These are phyloP conservation scores for Phytopythium litorale DNA, from an alignment of 352 stramenopile species.

Conservation along the genomic window DNA sequence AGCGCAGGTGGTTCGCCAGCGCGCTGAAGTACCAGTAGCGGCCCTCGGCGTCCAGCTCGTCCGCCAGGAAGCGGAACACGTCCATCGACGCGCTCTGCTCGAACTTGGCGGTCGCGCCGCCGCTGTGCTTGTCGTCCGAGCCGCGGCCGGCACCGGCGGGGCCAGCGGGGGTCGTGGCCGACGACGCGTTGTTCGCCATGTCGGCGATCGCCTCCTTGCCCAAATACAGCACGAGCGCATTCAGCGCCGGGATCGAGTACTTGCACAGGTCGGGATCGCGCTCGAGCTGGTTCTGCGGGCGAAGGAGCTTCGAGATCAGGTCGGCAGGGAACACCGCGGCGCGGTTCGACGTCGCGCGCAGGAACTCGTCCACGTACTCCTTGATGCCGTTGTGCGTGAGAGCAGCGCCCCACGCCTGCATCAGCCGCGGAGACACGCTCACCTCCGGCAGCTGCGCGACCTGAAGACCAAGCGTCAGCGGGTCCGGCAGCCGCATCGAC, in stretches of 20 bases:
- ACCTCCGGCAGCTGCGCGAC: conserved; percentile 97
- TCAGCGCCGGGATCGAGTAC: conserved; percentile 93
- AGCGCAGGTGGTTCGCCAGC: conserved; percentile 98
- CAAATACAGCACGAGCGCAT: conserved; percentile 84
- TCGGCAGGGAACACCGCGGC: conserved; percentile 87
- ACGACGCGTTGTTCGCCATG: conserved; percentile 50
- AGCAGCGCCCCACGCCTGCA: conserved; percentile 93
- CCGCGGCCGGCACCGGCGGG: conserved; percentile 2
- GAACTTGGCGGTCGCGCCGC: conserved; percentile 58
- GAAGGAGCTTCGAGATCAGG: conserved; percentile 72
- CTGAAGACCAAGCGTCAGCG: conserved; percentile 97
- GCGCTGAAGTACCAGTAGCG: conserved; percentile 98
- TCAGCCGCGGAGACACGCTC: conserved; percentile 90
- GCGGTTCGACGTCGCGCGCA: conserved; percentile 86
- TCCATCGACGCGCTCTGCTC: conserved; percentile 88
- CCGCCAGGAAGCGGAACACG: conserved; percentile 95
- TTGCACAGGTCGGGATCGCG: conserved; percentile 69
- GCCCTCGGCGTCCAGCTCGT: conserved; percentile 93
- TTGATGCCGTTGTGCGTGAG: conserved; percentile 90
- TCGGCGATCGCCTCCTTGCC: conserved; percentile 83
- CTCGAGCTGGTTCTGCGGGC: conserved; percentile 53
- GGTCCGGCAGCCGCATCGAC: conserved; percentile 96
- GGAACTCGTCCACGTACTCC: conserved; percentile 94
- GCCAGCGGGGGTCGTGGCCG: conserved; percentile 7
- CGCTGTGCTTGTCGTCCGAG: conserved; percentile 27